A percentile compares a stretch with the other conserved stretches of the same genome.
Conservation (phyloP, 371 early-diverging fungal species). For the Haplosporangium sp. region DNA sequence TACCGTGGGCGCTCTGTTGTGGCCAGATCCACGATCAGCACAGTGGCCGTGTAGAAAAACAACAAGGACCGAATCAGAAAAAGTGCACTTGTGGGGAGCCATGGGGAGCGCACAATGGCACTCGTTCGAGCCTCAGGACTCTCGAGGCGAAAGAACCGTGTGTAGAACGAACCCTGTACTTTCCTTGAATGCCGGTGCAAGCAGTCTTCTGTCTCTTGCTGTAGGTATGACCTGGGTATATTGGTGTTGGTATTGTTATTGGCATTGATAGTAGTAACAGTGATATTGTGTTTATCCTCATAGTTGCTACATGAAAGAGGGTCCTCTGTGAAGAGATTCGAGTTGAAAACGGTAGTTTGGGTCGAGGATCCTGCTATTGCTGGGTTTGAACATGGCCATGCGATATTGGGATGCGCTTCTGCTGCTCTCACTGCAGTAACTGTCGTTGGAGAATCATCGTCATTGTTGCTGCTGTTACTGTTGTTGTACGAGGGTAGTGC, state of each 20-base stretch:
- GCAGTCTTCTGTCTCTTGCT: neutral
- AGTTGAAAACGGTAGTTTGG: too few relatives aligned
- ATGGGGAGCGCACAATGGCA: conserved; percentile 26
- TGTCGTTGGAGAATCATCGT: too few relatives aligned
- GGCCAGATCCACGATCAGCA: conserved; percentile 31
- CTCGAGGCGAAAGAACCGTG: conserved; percentile 41
- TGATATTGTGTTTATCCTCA: too few relatives aligned
- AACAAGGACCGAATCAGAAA: conserved; percentile 19
- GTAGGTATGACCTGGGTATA: neutral
- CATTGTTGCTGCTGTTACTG: too few relatives aligned
- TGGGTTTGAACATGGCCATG: too few relatives aligned
- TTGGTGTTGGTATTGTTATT: neutral
- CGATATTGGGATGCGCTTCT: too few relatives aligned
- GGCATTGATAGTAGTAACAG: too few relatives aligned
- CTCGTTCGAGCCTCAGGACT: conserved; percentile 14
- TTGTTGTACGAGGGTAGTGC: too few relatives aligned
- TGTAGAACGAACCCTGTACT: conserved; percentile 24
- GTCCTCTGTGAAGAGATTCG: too few relatives aligned
- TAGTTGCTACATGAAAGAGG: too few relatives aligned
- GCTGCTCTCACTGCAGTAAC: too few relatives aligned
- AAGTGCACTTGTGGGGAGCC: conserved; percentile 24
- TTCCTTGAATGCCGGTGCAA: conserved; percentile 13
- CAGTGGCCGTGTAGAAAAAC: conserved; percentile 30
- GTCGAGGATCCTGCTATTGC: too few relatives aligned
- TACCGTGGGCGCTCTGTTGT: conserved; percentile 30